These are phyloP conservation scores for Candida krabiensis DNA, from an alignment of 805 yeast genomes.

Conservation along the genomic window DNA sequence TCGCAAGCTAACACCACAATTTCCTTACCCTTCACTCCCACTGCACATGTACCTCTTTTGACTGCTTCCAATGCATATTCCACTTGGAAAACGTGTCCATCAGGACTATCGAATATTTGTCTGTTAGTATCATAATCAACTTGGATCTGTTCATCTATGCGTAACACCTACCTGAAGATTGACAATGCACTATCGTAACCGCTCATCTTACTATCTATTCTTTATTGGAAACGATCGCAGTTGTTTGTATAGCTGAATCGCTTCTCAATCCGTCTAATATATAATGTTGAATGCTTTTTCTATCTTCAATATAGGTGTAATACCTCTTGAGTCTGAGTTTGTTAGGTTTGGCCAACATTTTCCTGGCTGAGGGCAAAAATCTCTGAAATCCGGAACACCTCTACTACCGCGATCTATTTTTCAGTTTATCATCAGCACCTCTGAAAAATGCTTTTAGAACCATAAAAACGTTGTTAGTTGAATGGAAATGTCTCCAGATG, in stretches of 20 bases:
- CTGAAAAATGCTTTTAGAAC: no score
- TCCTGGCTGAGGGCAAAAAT: neutral
- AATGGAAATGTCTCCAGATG: no score
- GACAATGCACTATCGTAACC: conserved; percentile 99
- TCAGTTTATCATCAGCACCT: no score
- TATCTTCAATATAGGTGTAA: no score
- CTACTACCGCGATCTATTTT: no score
- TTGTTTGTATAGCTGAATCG: neutral
- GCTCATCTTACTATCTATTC: conserved; percentile 58
- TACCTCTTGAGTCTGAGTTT: no score
- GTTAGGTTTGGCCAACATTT: neutral
- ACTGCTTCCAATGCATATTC: conserved; percentile 98
- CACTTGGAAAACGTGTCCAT: conserved; percentile 98
- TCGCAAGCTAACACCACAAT: conserved; percentile 95
- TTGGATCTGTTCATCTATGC: no score
- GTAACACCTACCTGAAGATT: conserved; percentile 82
- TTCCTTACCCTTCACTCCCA: conserved; percentile 89
- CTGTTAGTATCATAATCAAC: no score
- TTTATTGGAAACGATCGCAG: conserved; percentile 1
- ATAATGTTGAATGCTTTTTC: no score
- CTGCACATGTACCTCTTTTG: conserved; percentile 97
- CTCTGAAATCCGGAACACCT: neutral
- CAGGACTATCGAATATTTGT: conserved; percentile 76
- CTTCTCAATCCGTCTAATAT: neutral
- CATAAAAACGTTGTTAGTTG: no score